Evolutionary conservation across 208 protist species (phyloP).

Genomic region (Trypanosoma melophagium): DNA sequence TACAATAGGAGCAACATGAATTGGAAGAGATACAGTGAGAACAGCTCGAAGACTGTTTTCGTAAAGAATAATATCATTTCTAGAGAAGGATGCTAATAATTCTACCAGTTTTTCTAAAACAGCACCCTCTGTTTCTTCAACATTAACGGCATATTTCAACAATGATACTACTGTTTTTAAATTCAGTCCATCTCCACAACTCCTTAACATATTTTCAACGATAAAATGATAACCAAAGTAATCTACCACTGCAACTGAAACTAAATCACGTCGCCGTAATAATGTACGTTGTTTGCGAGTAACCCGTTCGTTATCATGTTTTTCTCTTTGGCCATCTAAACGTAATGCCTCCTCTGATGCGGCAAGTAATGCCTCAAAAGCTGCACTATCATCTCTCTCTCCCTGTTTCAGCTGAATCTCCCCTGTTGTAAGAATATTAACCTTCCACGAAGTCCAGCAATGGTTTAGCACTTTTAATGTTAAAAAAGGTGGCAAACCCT

Average conservation of each 20-base stretch:
- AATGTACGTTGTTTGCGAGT: not conserved
- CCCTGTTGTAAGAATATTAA: not conserved
- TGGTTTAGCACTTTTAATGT: constrained; percentile 13
- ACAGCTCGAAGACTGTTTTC: constrained; percentile 14
- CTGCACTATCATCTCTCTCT: not conserved
- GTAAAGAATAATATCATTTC: constrained; percentile 4
- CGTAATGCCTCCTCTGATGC: constrained; percentile 15
- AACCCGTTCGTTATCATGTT: not conserved
- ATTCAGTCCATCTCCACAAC: constrained; percentile 6
- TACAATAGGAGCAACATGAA: constrained; percentile 26
- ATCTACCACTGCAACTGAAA: not conserved
- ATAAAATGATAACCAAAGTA: constrained; percentile 24
- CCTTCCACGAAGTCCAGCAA: constrained; percentile 25
- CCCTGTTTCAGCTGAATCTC: not conserved
- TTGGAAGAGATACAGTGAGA: constrained; percentile 21
- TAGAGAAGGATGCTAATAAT: constrained; percentile 5
- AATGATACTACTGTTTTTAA: constrained; percentile 8
- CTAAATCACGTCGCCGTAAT: not conserved
- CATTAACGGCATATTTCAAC: constrained; percentile 19
- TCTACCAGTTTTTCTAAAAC: constrained; percentile 23
- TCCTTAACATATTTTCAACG: constrained; percentile 20
- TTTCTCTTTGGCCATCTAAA: not conserved
- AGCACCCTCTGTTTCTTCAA: constrained; percentile 25
- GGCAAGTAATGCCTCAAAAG: constrained; percentile 5
- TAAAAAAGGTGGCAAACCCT: constrained; percentile 23